Conservation (phyloP, 768 basidiomycete species). For the Suillus discolor region DNA sequence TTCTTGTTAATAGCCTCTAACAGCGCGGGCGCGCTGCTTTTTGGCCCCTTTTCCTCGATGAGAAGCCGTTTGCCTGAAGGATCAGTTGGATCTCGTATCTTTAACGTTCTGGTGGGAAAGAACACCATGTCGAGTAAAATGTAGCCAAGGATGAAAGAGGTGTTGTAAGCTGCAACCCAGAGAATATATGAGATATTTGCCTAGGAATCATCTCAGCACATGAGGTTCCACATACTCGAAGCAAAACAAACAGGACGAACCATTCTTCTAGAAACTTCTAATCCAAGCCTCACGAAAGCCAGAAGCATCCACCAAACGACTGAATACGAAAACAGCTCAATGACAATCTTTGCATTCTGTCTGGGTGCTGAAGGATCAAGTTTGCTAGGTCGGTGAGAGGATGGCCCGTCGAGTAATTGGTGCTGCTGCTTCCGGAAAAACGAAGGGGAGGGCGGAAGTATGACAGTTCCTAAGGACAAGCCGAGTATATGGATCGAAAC, state of each 20-base stretch:
- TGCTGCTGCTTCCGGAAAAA: conserved; percentile 60
- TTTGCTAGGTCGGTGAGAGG: conserved; percentile 8
- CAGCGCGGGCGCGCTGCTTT: conserved; percentile 46
- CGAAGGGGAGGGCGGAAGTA: conserved; percentile 78
- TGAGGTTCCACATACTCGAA: too few species aligned
- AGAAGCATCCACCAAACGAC: conserved; percentile 78
- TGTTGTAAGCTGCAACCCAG: conserved; percentile 91
- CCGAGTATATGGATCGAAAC: conserved; percentile 89
- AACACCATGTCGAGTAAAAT: conserved; percentile 74
- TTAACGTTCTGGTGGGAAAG: conserved; percentile 48
- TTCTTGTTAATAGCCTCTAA: conserved; percentile 86
- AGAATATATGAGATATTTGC: conserved; percentile 87
- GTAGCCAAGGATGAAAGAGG: conserved; percentile 81
- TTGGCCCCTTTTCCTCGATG: conserved; percentile 24
- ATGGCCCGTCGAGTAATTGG: conserved; percentile 18
- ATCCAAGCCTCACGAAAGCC: conserved; percentile 33
- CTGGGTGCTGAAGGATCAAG: conserved; percentile 40
- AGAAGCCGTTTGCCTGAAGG: conserved; percentile 27
- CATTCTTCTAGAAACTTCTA: conserved; percentile 60
- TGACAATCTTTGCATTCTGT: conserved; percentile 72
- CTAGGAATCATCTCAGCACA: conserved; percentile 38
- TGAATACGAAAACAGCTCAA: conserved; percentile 76
- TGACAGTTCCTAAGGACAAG: conserved; percentile 74
- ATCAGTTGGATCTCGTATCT: conserved; percentile 25
- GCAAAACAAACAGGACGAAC: conserved; percentile 41